phyloP scores from a whole-genome alignment of 306 rosid genomes.

The Elaeagnus macrophylla region DNA sequence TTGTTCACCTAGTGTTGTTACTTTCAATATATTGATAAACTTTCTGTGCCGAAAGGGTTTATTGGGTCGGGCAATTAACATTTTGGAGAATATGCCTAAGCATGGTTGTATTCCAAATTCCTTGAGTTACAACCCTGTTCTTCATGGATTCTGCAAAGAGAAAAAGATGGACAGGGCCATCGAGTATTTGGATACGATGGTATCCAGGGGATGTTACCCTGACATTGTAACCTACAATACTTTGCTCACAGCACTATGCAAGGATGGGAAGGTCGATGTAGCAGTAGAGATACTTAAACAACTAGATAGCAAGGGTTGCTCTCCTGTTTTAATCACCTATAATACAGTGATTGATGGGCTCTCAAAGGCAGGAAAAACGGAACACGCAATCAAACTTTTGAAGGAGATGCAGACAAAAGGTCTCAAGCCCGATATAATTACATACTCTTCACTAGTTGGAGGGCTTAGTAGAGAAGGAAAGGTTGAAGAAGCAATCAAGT shows the following conservation, averaged over 20 bases:
- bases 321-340: conserved; percentile 29
- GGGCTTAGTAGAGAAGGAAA: conserved; percentile 30
- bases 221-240: conserved; percentile 32
- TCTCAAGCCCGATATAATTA: conserved; percentile 26
- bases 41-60: conserved; percentile 34
- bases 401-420: conserved; percentile 25
- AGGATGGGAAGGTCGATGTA: conserved; percentile 30
- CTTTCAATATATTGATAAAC: conserved; percentile 32
- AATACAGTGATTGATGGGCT: conserved; percentile 30
- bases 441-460: conserved; percentile 30
- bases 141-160: conserved; percentile 40
- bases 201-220: conserved; percentile 30
- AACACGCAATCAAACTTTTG: conserved; percentile 32
- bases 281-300: conserved; percentile 36
- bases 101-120: conserved; percentile 26
- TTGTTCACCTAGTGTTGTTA: conserved; percentile 45
- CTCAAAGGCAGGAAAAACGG: conserved; percentile 23
- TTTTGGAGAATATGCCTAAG: conserved; percentile 27
- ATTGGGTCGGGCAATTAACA: conserved; percentile 25
- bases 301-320: conserved; percentile 28
- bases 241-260: conserved; percentile 32
- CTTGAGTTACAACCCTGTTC: conserved; percentile 33
- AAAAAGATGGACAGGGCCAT: conserved; percentile 22
- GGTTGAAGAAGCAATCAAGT: conserved; percentile 27
- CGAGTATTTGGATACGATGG: conserved; percentile 29